Conservation (phyloP, 2,329 filamentous ascomycete species). For the Pseudogymnoascus sp. region DNA sequence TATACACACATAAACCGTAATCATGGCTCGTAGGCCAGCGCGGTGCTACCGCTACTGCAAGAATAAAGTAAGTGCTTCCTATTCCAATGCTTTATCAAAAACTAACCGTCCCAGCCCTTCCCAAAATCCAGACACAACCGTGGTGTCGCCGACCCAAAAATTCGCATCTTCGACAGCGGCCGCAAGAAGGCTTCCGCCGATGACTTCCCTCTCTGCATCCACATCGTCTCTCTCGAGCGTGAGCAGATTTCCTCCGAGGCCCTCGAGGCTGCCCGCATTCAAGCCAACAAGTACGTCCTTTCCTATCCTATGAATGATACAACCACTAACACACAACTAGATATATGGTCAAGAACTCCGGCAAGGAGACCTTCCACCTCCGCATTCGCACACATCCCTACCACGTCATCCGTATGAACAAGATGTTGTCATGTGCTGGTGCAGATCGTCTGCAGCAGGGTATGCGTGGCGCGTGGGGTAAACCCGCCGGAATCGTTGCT, state of each 20-base stretch:
- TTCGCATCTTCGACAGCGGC: slow-evolving; percentile 98
- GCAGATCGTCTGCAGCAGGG: slow-evolving; percentile 99
- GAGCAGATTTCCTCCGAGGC: slow-evolving; percentile 99
- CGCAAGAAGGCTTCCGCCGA: slow-evolving; percentile 98
- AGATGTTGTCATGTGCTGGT: slow-evolving; percentile 99
- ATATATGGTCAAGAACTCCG: slow-evolving; percentile 61
- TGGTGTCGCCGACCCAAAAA: slow-evolving; percentile 80
- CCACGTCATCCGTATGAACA: slow-evolving; percentile 99
- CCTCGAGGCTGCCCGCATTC: slow-evolving; percentile 98
- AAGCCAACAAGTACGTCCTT: slow-evolving; percentile 81
- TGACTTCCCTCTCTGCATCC: slow-evolving; percentile 98
- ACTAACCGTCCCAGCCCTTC: slow-evolving; percentile 60
- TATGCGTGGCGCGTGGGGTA: slow-evolving; percentile 99
- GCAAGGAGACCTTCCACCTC: slow-evolving; percentile 69
- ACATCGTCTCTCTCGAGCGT: slow-evolving; percentile 99
- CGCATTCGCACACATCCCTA: slow-evolving; percentile 89
- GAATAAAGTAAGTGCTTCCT: slow-evolving; percentile 77
- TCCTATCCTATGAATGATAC: slow-evolving; percentile 38
- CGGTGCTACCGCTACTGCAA: slow-evolving; percentile 99
- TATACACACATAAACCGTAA: slow-evolving; percentile 50
- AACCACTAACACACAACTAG: slow-evolving; percentile 17
- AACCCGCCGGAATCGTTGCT: slow-evolving; percentile 97
- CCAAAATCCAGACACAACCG: slow-evolving; percentile 99
- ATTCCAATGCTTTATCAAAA: slow-evolving; percentile 12
- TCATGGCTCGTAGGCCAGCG: slow-evolving; percentile 98